Evolutionary conservation across 2,329 filamentous ascomycete species (phyloP), one percentile per base, ranked within the genome.

Genomic region (Exserohilum rostratum): DNA sequence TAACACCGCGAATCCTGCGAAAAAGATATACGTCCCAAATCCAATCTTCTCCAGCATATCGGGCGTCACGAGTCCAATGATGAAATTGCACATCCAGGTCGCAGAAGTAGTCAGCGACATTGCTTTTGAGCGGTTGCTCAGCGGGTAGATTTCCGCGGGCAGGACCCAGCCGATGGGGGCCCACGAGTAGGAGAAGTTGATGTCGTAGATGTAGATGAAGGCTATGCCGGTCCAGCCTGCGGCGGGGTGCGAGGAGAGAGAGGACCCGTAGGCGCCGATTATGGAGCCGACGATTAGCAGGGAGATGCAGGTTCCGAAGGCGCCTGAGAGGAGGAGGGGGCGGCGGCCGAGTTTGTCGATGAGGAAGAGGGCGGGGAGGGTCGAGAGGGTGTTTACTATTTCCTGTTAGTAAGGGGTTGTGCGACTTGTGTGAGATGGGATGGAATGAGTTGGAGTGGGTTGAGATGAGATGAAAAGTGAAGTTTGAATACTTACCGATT

Each of bases 1-100:
- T 55, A 83, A 70, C 44, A 54, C 70, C 71, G 61, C 79, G 79
- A 67, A 83, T 60, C 51, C 79, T 72, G 72, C 83, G 76, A 81
- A 83, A 65, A 83, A 78, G 59, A 82, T 81, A 66, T 84, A 84
- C 3, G 61, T 66, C 1, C 63, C 80, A 47, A 76, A 77, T 30
- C 77, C 55, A 22, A 68, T 60, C 1, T 89, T 83, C 15, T 87
- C 85, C 15, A 93, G 88, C 80, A 96, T 85, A 71, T 89, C 92
- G 0, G 90, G 90, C 0, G 89, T 91, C 40, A 68, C 60, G 2
- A 67, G 53, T 1, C 89, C 88, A 55, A 96, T 92, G 38, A 72
- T 60, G 38, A 67, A 72, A 40, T 91, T 93, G 88, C 89, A 93
- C 62, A 93, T 84, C 91, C 91, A 96, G 84, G 95, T 96, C 73